phyloP scores from a whole-genome alignment of 2,329 filamentous ascomycete species.

The Pseudogymnoascus sp. region DNA sequence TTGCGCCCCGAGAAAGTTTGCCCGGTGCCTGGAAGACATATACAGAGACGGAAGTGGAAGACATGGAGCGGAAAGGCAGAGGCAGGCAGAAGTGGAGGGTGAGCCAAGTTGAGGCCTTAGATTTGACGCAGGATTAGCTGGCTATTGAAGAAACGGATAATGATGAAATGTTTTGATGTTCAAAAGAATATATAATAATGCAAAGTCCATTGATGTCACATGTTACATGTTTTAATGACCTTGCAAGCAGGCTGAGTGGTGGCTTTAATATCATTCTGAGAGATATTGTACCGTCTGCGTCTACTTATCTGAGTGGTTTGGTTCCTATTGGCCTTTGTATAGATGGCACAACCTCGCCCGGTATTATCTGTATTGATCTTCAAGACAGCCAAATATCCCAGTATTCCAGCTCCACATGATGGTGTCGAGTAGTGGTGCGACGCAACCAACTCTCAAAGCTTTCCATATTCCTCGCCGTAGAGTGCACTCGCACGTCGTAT shows the following conservation, averaged over 20 bases:
- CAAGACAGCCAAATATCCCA: background rate
- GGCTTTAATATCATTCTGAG: background rate
- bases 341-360: conserved; percentile 1
- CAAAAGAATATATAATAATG: background rate
- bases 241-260: background rate
- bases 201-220: background rate
- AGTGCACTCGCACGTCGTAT: conserved; percentile 2
- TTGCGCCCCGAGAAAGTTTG: conserved; percentile 27
- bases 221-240: background rate
- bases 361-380: conserved; percentile 1
- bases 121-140: conserved; percentile 16
- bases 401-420: background rate
- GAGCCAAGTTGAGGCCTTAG: conserved; percentile 21
- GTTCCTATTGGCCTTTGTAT: conserved; percentile 1
- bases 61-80: background rate
- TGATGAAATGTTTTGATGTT: background rate
- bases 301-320: conserved; percentile 1
- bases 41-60: conserved; percentile 15
- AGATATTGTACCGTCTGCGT: background rate
- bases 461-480: background rate
- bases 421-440: background rate
- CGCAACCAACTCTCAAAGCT: background rate
- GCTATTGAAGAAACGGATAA: background rate
- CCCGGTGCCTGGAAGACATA: conserved; percentile 28
- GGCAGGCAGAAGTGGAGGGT: conserved; percentile 16